These are phyloP conservation scores for Eustoma russellianum DNA, from an alignment of 257 asterid genomes.

Conservation along the genomic window DNA sequence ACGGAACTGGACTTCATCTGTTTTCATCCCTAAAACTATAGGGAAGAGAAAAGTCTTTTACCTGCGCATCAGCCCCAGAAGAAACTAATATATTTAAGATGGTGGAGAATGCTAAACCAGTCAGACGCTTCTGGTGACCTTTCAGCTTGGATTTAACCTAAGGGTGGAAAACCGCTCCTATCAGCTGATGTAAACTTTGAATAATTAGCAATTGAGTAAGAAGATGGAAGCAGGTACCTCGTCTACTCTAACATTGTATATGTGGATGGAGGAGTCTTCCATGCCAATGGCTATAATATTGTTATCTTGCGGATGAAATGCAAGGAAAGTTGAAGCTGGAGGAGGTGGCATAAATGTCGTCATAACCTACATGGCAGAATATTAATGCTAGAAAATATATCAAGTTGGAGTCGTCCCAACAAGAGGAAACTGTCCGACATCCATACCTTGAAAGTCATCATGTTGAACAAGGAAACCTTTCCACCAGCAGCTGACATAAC, in stretches of 20 bases:
- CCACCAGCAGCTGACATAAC: conserved; percentile 39
- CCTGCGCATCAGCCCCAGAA: conserved; percentile 98
- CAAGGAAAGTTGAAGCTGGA: conserved; percentile 87
- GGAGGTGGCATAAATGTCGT: conserved; percentile 99
- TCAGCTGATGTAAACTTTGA: no score
- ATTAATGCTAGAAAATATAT: no score
- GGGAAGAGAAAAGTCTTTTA: conserved; percentile 13
- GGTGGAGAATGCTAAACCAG: conserved; percentile 88
- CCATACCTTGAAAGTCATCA: conserved; percentile 34
- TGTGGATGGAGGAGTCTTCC: conserved; percentile 98
- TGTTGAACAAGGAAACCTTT: conserved; percentile 27
- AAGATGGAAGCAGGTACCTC: conserved; percentile 41
- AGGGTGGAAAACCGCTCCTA: neutral
- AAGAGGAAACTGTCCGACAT: neutral
- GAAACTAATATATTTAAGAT: conserved; percentile 79
- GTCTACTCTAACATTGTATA: conserved; percentile 84
- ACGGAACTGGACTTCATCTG: no score
- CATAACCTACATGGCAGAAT: conserved; percentile 50
- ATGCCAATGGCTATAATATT: conserved; percentile 90
- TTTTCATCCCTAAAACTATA: no score
- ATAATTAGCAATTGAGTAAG: neutral
- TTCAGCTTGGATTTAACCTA: conserved; percentile 79
- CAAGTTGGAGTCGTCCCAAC: neutral
- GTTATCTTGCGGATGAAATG: conserved; percentile 95
- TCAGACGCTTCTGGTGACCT: conserved; percentile 86